Evolutionary conservation across 1,139 yeast species (phyloP).

Genomic region (Saccharomycopsis crataegensis): DNA sequence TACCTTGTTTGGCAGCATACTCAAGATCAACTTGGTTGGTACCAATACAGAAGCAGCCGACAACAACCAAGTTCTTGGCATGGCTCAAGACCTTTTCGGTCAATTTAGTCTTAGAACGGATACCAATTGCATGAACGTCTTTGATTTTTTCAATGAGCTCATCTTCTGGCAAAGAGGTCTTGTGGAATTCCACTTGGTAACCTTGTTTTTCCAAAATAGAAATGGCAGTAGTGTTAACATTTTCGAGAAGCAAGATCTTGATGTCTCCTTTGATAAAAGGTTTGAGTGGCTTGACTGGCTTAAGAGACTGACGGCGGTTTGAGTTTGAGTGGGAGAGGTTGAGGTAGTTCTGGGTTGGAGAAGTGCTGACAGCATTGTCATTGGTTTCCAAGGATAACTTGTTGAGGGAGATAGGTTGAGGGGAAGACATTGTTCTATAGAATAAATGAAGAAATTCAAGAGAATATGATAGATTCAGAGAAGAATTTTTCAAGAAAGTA

Average conservation of each 20-base stretch:
- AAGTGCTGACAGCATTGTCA: slow-evolving; percentile 65
- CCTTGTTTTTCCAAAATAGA: slow-evolving; percentile 83
- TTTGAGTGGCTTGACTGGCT: slow-evolving; percentile 62
- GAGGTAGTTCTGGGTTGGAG: slow-evolving; percentile 44
- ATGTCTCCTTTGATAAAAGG: slow-evolving; percentile 91
- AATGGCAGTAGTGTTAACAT: slow-evolving; percentile 88
- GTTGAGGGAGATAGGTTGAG: slow-evolving; percentile 17
- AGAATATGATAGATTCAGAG: not conserved
- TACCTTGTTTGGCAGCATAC: slow-evolving; percentile 86
- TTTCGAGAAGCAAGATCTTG: slow-evolving; percentile 83
- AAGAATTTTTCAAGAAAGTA: not conserved
- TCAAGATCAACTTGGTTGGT: slow-evolving; percentile 95
- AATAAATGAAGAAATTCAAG: not conserved
- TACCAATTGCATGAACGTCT: slow-evolving; percentile 95
- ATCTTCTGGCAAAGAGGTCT: slow-evolving; percentile 83
- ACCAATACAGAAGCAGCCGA: slow-evolving; percentile 99
- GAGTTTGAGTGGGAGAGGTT: slow-evolving; percentile 26
- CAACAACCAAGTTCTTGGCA: slow-evolving; percentile 81
- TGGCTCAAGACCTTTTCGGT: slow-evolving; percentile 71
- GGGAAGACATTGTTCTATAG: slow-evolving; percentile 14
- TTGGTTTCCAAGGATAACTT: slow-evolving; percentile 11
- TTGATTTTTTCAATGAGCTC: slow-evolving; percentile 90
- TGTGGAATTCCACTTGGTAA: slow-evolving; percentile 92
- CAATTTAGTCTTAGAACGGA: slow-evolving; percentile 91
- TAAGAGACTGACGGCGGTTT: slow-evolving; percentile 33